These are phyloP conservation scores for Haematococcus lacustris DNA, from an alignment of 139 green algal genomes.

Conservation along the genomic window DNA sequence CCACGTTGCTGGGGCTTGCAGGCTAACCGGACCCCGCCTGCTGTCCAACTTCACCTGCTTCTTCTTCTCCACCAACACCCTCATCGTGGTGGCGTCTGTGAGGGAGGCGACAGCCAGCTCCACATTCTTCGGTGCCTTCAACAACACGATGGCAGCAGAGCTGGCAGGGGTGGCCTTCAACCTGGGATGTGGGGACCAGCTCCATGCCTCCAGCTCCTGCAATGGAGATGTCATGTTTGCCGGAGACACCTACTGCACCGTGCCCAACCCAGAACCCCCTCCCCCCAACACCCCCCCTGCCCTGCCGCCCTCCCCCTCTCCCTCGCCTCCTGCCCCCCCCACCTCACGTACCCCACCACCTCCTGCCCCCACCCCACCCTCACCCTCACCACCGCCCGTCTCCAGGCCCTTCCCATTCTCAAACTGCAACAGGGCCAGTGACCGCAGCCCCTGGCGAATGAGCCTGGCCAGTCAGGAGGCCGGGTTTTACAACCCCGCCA, in stretches of 20 bases:
- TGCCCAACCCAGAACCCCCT: not conserved
- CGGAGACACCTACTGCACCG: not conserved
- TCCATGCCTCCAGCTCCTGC: not conserved
- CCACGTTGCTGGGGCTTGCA: no score
- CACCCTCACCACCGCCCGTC: not conserved
- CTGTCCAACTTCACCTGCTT: slow-evolving; percentile 1
- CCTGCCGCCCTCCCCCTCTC: not conserved
- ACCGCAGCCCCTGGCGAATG: not conserved
- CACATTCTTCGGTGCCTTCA: not conserved
- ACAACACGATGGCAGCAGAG: not conserved
- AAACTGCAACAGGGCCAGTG: not conserved
- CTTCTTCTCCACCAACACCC: slow-evolving; percentile 2
- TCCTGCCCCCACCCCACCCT: not conserved
- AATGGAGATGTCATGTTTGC: not conserved
- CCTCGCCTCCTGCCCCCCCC: not conserved
- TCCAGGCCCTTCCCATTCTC: no score
- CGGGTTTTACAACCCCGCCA: no score
- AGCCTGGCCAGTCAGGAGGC: no score
- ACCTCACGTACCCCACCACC: not conserved
- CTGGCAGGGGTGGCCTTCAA: not conserved
- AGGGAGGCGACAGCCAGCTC: not conserved
- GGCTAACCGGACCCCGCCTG: not conserved
- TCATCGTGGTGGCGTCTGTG: not conserved
- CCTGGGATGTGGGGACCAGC: not conserved
- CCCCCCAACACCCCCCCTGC: not conserved